Percentiles rank a stretch among this genome's conserved stretches.
Evolutionary conservation across 495 filamentous ascomycete genomes (phyloP).

Genomic region (Penicillium ochrochloron): DNA sequence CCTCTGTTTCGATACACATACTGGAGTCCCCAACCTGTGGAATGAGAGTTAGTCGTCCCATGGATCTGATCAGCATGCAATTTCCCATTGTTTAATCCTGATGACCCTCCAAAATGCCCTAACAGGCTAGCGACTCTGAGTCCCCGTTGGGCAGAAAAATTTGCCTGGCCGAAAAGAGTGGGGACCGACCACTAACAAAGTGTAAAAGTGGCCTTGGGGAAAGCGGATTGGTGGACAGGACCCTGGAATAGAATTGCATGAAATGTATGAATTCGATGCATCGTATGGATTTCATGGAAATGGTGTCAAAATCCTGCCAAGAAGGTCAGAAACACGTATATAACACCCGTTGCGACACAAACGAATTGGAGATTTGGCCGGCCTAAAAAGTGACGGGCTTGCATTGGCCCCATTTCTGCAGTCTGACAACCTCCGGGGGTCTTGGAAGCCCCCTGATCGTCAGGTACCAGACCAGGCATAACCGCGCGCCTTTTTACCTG

Average conservation of each 20-base stretch:
- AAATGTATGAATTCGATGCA: slow-evolving; percentile 4
- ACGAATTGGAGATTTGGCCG: background rate
- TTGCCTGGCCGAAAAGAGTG: slow-evolving; percentile 8
- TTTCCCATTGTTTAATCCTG: background rate
- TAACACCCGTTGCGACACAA: background rate
- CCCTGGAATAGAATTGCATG: slow-evolving; percentile 6
- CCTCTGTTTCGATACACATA: background rate
- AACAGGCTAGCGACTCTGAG: background rate
- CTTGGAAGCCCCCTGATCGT: slow-evolving; percentile 25
- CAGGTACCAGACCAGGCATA: slow-evolving; percentile 20
- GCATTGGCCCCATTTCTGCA: slow-evolving; percentile 14
- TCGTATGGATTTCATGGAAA: background rate
- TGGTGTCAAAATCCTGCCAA: background rate
- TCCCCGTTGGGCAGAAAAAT: slow-evolving; percentile 13
- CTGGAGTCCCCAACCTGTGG: background rate
- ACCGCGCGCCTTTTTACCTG: slow-evolving; percentile 17
- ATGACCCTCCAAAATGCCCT: background rate
- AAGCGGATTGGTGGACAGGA: slow-evolving; percentile 4
- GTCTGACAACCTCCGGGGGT: background rate
- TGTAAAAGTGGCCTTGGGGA: slow-evolving; percentile 3
- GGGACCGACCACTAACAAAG: background rate
- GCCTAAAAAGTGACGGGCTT: slow-evolving; percentile 12
- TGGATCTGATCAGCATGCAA: slow-evolving; percentile 11
- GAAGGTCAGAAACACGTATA: background rate
- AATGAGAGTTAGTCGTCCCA: slow-evolving; percentile 5